Percentiles rank a stretch among this genome's conserved stretches.
These are phyloP conservation scores for Kalaharituber pfeilii DNA, from an alignment of 2,329 filamentous ascomycete species.

Conservation along the genomic window DNA sequence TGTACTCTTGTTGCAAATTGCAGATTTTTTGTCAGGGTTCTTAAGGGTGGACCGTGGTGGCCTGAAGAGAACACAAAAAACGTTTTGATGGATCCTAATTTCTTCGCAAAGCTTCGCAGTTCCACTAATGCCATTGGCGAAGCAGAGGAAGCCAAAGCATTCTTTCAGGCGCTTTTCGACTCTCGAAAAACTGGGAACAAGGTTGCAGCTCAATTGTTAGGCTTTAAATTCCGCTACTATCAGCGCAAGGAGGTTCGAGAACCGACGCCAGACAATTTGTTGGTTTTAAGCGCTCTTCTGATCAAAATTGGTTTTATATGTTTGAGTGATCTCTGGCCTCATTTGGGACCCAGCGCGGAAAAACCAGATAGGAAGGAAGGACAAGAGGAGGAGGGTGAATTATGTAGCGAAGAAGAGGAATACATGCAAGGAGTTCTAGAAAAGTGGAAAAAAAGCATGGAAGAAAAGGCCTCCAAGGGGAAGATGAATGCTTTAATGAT, in stretches of 20 bases:
- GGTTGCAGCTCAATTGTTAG: conserved; percentile 82
- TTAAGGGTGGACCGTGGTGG: conserved; percentile 94
- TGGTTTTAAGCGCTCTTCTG: conserved; percentile 76
- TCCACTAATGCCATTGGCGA: conserved; percentile 30
- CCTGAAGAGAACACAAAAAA: conserved; percentile 46
- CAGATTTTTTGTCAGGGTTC: conserved; percentile 83
- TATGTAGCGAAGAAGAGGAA: conserved; percentile 40
- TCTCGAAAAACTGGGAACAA: conserved; percentile 46
- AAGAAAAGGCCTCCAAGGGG: conserved; percentile 60
- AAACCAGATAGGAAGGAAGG: neutral
- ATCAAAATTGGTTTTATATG: conserved; percentile 98
- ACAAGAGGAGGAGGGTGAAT: neutral
- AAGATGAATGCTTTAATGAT: conserved; percentile 67
- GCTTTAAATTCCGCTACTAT: conserved; percentile 95
- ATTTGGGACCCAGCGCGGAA: conserved; percentile 53
- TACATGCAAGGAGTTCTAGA: conserved; percentile 52
- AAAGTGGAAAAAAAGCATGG: conserved; percentile 53
- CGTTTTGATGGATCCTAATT: conserved; percentile 53
- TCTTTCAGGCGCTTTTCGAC: conserved; percentile 37
- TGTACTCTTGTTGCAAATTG: conserved; percentile 84
- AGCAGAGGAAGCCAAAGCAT: conserved; percentile 46
- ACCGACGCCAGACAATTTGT: conserved; percentile 66
- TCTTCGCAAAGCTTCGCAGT: conserved; percentile 45
- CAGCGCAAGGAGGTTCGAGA: conserved; percentile 54
- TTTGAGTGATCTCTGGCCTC: conserved; percentile 73